Evolutionary conservation across 805 yeast species (phyloP), one percentile per base, ranked within the genome.

Genomic region (Saturnispora dispora): DNA sequence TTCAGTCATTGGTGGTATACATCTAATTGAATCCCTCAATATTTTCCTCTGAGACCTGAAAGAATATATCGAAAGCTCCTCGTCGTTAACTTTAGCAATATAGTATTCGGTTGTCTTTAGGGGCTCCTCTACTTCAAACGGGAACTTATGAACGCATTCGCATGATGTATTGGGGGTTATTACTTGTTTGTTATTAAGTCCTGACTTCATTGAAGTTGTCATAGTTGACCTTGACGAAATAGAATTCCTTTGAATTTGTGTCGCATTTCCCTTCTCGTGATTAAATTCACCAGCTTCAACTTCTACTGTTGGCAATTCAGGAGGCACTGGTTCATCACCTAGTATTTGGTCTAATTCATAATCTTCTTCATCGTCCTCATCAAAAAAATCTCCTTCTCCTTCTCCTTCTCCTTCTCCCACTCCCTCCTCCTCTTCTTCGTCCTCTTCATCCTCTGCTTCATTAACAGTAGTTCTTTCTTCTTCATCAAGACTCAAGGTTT

Each of bases 11-110:
- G 68, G 61, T 1, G 63, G 55, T 64, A 69, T 68, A 50, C 72
- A 69, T 15, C 71, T 50, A 5, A 69, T 55, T 5, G 68, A 59
- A 52, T 69, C 71, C 20, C 67, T 54, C 36, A 67, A 32, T 3
- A 63, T 48, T 43, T 63, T 65, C 28, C 63, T 57, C 8, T 59
- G 53, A 3, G 64, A 53, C 2, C 65, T 64, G 13, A 56, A 48
- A 17, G 56, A 51, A 39, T 53, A 47, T 17, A 23, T 44, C 18
- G 47, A 30, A 7, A 41, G 30, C 3, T 39, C 50, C 7, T 18
- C 20, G 22, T 37, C 25, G 20, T 41, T 27, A 2, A 42, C 20
- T 28, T 54, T 55, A 10, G 51, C 36, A 27, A 55, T 41, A 23
- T 54, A 53, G 45, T 50, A 55, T 47, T 32, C 47, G 32, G 50